Base-by-base conservation (phyloP, 441 rosid species). In the Gossypium trilobum region DNA sequence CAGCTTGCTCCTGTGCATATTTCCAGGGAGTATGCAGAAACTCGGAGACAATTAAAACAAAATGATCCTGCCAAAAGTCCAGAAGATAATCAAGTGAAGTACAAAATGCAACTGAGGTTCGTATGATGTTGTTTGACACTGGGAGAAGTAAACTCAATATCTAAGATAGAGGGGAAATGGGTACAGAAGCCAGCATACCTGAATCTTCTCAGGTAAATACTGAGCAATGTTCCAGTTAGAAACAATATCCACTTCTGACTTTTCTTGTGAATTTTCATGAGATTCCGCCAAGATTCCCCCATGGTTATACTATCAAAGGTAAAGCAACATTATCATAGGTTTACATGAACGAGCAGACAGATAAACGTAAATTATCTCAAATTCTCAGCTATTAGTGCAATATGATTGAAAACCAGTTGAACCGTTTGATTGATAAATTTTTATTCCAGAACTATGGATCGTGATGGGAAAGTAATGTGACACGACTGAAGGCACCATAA, bases 1-100 rank as follows among this genome's bases (percentile, higher is more conserved):
- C 86, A 67, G 84, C 82, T 64, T 77, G 83, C 78, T 86, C 88
- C 79, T 84, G 85, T 25, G 92, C 87, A 74, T 88, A 83, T 71
- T 86, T 87, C 97, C 97, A 92, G 61, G 99, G 99, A 74, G 86
- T 87, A 77, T 85, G 88, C 83, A 92, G 83, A 77, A 91, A 95
- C 85, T 92, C 88, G 23, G 99, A 94, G 78, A 89, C 93, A 59
- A 86, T 85, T 58, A 88, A 72, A 79, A 87, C 84, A 78, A 95
- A 95, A 80, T 89, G 93, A 77, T 87, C 89, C 99, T 92, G 88
- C 85, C 85, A 80, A 83, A 72, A 60, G 17, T 63, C 71, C 67
- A 77, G 27, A 82, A 50, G 65, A 48, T 68, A 55, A 50, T 39
- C 64, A 17, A 71, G 13, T 75, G 60, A 66, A 48, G 73, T 57